Evolutionary conservation across 2,329 filamentous ascomycete genomes (phyloP), one percentile per base, ranked within the genome.

Genomic region (Botrytis porri): DNA sequence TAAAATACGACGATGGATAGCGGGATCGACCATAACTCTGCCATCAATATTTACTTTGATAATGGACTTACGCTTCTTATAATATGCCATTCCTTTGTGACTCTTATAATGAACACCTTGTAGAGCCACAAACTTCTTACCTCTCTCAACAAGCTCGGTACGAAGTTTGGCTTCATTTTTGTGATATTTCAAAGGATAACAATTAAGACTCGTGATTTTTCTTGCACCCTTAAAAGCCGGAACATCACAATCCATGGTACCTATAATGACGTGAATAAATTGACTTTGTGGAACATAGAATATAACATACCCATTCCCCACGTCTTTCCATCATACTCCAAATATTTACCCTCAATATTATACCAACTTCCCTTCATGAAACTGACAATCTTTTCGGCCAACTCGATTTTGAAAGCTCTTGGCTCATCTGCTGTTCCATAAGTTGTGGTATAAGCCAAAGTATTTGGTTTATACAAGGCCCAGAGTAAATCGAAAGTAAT

Each of bases 401-500:
- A 88, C 74, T 95, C 93, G 1, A 95, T 89, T 80, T 93, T 94
- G 86, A 97, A 95, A 16, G 92, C 92, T 25, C 93, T 88, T 2
- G 93, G 92, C 77, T 96, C 90, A 57, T 95, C 92, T 22, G 86
- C 83, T 51, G 89, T 90, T 4, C 92, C 92, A 75, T 97, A 97
- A 0, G 93, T 95, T 0, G 89, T 88, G 0, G 91, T 89, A 80
- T 92, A 95, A 1, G 89, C 91, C 32, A 97, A 88, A 0, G 93
- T 94, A 78, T 94, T 93, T 0, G 94, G 94, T 79, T 96, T 97
- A 87, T 92, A 97, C 5, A 97, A 83, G 0, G 94, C 93, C 94
- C 94, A 97, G 1, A 97, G 84, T 3, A 97, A 86, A 73, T 97
- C 93, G 77, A 95, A 97, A 0, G 93, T 97, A 80, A 97, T 97